phyloP scores from a whole-genome alignment of 1,139 yeast genomes.

The Sugiyamaella xylanicola region DNA sequence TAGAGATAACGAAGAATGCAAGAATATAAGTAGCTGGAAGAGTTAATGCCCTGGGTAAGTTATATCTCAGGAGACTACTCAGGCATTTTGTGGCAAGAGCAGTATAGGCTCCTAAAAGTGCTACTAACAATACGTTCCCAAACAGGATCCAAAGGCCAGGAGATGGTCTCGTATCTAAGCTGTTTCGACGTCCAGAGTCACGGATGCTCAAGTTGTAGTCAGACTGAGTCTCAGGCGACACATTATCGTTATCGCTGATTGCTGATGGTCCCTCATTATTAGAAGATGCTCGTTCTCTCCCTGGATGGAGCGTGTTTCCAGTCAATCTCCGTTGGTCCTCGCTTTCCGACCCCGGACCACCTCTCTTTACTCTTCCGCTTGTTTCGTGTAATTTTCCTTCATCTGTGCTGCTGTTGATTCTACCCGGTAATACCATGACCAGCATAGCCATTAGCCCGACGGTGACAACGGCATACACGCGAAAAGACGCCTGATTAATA shows the following conservation, averaged over 20 bases:
- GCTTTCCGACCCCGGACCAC: no score
- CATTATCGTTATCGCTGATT: no score
- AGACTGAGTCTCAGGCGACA: no score
- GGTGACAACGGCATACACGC: conserved; percentile 37
- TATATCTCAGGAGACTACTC: conserved; percentile 41
- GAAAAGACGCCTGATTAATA: conserved; percentile 33
- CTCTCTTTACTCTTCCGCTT: no score
- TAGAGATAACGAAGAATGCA: conserved; percentile 38
- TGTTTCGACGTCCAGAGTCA: no score
- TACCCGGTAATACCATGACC: not conserved
- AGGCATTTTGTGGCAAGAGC: conserved; percentile 49
- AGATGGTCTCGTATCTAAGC: no score
- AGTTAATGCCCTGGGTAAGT: conserved; percentile 36
- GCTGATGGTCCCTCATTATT: no score
- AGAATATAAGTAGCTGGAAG: conserved; percentile 41
- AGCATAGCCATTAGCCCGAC: conserved; percentile 26
- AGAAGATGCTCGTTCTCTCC: no score
- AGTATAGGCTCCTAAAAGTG: conserved; percentile 49
- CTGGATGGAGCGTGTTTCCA: no score
- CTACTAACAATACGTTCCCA: conserved; percentile 43
- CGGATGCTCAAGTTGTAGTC: no score
- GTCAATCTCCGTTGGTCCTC: no score
- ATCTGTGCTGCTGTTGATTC: not conserved
- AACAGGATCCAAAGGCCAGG: conserved; percentile 1
- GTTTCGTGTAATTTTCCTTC: no score